phyloP scores from a whole-genome alignment of 495 filamentous ascomycete species.

The Penicillium flavigenum region DNA sequence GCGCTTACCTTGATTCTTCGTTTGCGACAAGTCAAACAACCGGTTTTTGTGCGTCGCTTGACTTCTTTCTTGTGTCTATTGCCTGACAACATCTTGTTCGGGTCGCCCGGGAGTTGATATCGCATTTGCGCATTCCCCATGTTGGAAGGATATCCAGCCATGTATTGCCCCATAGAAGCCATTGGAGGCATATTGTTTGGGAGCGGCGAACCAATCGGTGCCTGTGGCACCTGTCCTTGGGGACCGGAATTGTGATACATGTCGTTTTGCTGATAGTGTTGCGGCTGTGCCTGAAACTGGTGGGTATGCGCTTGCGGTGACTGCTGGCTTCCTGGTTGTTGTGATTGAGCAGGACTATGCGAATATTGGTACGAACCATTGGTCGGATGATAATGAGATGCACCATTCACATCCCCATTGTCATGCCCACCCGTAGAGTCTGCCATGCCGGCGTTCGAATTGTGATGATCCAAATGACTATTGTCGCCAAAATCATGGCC shows the following conservation, averaged over 20 bases:
- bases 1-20: slow-evolving; percentile 91
- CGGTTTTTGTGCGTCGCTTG: slow-evolving; percentile 96
- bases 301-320: slow-evolving; percentile 24
- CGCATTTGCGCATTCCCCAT: slow-evolving; percentile 43
- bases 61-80: slow-evolving; percentile 97
- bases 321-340: slow-evolving; percentile 27
- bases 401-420: slow-evolving; percentile 24
- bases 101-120: slow-evolving; percentile 42
- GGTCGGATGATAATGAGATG: slow-evolving; percentile 27
- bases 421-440: slow-evolving; percentile 37
- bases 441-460: slow-evolving; percentile 17
- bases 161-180: slow-evolving; percentile 47
- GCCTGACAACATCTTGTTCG: slow-evolving; percentile 68
- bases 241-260: slow-evolving; percentile 38
- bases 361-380: slow-evolving; percentile 38
- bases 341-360: slow-evolving; percentile 22
- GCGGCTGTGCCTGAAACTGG: slow-evolving; percentile 34
- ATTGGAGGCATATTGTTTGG: slow-evolving; percentile 40
- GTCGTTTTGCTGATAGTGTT: slow-evolving; percentile 36
- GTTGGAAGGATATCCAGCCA: slow-evolving; percentile 43
- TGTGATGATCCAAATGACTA: slow-evolving; percentile 22
- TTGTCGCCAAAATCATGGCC: slow-evolving; percentile 24
- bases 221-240: slow-evolving; percentile 44
- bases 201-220: slow-evolving; percentile 47
- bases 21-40: slow-evolving; percentile 95